Evolutionary conservation across 345 rosid species (phyloP).

Genomic region (Pelargonium nanum): DNA sequence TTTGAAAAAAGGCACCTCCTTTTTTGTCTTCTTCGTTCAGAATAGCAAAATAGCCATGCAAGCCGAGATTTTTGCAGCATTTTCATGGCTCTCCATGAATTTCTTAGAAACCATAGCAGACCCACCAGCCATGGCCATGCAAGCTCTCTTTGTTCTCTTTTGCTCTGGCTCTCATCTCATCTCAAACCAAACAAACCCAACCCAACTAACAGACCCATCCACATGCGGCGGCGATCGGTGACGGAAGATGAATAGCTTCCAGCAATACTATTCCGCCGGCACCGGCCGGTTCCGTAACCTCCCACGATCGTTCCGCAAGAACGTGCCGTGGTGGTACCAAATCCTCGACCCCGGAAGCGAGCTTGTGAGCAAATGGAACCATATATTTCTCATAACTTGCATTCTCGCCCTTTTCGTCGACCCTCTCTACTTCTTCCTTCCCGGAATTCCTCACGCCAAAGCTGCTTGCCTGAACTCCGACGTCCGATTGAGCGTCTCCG

Average conservation of each 20-base stretch:
- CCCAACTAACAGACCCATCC: no score
- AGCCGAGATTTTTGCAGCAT: not conserved
- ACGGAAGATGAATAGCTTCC: slow-evolving; percentile 30
- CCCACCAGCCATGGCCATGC: not conserved
- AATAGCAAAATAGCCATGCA: not conserved
- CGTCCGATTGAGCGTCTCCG: slow-evolving; percentile 31
- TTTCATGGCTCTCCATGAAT: not conserved
- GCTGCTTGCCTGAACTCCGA: slow-evolving; percentile 47
- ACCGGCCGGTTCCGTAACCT: slow-evolving; percentile 28
- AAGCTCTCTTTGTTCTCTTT: not conserved
- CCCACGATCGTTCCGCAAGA: slow-evolving; percentile 33
- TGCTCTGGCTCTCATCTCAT: not conserved
- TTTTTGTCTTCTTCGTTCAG: not conserved
- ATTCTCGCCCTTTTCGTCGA: slow-evolving; percentile 68
- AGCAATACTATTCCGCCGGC: slow-evolving; percentile 19
- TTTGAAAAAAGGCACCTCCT: no score
- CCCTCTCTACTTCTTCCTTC: slow-evolving; percentile 80
- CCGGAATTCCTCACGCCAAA: slow-evolving; percentile 31
- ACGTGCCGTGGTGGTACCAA: slow-evolving; percentile 43
- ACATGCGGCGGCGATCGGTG: not conserved
- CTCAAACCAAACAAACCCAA: not conserved
- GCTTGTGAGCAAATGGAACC: slow-evolving; percentile 54
- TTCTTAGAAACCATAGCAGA: not conserved
- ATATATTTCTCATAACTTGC: slow-evolving; percentile 53
- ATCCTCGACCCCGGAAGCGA: slow-evolving; percentile 60